These are phyloP conservation scores for Prunus mongolica DNA, from an alignment of 306 rosid genomes.

Conservation along the genomic window DNA sequence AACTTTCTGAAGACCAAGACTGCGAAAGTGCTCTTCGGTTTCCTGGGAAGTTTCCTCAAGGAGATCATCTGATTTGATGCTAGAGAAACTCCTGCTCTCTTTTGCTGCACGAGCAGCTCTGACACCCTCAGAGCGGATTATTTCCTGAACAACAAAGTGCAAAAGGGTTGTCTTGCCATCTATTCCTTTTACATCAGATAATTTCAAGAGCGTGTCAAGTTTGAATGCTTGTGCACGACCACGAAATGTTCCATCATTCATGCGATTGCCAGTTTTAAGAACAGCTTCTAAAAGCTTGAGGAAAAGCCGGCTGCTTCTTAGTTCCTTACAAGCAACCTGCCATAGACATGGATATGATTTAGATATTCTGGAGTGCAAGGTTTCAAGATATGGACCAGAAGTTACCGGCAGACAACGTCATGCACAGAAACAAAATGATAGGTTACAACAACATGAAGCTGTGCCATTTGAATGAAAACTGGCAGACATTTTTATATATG, in stretches of 20 bases:
- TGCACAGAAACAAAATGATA: neutral
- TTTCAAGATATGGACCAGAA: constrained; percentile 12
- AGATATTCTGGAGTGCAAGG: constrained; percentile 10
- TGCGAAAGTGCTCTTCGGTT: constrained; percentile 57
- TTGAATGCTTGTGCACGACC: constrained; percentile 96
- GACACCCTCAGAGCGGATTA: constrained; percentile 84
- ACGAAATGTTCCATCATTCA: constrained; percentile 93
- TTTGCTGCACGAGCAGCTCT: constrained; percentile 53
- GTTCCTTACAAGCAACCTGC: constrained; percentile 84
- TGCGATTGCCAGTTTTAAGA: constrained; percentile 96
- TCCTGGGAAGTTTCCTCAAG: constrained; percentile 41
- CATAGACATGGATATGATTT: constrained; percentile 21
- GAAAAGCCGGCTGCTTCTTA: constrained; percentile 78
- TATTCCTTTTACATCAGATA: constrained; percentile 88
- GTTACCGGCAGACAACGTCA: neutral
- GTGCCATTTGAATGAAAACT: neutral
- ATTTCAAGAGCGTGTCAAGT: constrained; percentile 83
- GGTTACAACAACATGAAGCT: neutral
- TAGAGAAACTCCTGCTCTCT: constrained; percentile 56
- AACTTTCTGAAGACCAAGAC: constrained; percentile 71
- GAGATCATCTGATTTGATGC: constrained; percentile 59
- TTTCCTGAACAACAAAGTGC: constrained; percentile 91
- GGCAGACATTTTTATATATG: neutral
- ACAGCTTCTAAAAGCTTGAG: constrained; percentile 98
- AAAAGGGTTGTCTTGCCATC: constrained; percentile 94